phyloP scores from a whole-genome alignment of 176 grass and related monocot genomes.

The Paspalum vaginatum region DNA sequence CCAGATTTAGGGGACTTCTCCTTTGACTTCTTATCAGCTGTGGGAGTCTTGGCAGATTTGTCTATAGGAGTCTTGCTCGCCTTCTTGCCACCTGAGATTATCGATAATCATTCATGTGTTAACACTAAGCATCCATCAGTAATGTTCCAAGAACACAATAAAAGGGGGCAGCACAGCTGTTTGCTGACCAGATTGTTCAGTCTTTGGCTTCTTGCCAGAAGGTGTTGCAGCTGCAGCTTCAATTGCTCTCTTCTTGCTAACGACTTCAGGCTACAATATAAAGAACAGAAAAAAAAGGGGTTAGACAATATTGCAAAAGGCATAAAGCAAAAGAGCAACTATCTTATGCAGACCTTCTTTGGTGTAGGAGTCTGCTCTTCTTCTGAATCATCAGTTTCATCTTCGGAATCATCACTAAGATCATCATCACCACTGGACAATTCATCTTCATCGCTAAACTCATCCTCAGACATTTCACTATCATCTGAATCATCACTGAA shows the following conservation, averaged over 20 bases:
- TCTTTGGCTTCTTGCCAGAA: slow-evolving; percentile 76
- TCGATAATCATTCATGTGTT: background rate
- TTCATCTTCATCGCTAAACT: slow-evolving; percentile 37
- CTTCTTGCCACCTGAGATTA: slow-evolving; percentile 60
- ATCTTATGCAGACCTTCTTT: slow-evolving; percentile 48
- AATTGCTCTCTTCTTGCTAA: slow-evolving; percentile 60
- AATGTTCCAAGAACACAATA: background rate
- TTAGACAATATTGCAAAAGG: slow-evolving; percentile 16
- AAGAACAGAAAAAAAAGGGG: background rate
- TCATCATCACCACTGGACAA: slow-evolving; percentile 14
- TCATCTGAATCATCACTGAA: slow-evolving; percentile 39
- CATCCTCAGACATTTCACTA: slow-evolving; percentile 40
- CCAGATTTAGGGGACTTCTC: slow-evolving; percentile 62
- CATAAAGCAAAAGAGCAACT: background rate
- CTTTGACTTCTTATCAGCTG: slow-evolving; percentile 59
- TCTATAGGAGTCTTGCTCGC: slow-evolving; percentile 41
- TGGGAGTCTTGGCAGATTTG: slow-evolving; percentile 31
- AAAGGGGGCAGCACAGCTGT: slow-evolving; percentile 16
- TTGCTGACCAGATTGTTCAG: slow-evolving; percentile 53
- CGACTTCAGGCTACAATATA: slow-evolving; percentile 46
- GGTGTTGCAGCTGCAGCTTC: slow-evolving; percentile 37
- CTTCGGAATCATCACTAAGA: slow-evolving; percentile 15
- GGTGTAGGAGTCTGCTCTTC: slow-evolving; percentile 56
- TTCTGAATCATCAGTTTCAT: slow-evolving; percentile 27
- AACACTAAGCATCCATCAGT: background rate